Conservation (phyloP, 78 protist genomes). For the slime mould (Dictyostelium discoideum) region DNA sequence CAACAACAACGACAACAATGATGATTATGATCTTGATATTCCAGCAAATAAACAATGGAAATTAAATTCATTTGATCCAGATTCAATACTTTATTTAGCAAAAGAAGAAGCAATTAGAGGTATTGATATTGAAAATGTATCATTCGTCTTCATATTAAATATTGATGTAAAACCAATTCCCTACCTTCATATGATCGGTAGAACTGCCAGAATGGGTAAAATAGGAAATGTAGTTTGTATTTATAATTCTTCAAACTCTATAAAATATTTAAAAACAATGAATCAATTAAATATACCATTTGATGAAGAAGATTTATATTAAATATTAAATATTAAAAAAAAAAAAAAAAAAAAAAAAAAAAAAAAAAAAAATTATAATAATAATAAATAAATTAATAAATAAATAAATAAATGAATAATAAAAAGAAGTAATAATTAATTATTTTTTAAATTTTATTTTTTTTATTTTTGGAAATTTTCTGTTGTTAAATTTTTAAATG, state of each 20-base stretch:
- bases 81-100: conserved; percentile 19
- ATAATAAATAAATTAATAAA: too few species aligned
- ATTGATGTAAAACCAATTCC: background rate
- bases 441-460: too few species aligned
- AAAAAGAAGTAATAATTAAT: too few species aligned
- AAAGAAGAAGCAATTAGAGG: conserved; percentile 66
- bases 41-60: background rate
- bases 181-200: conserved; percentile 62
- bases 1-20: background rate
- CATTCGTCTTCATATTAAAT: conserved; percentile 56
- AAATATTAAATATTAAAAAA: background rate
- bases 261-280: conserved; percentile 30
- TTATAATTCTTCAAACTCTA: conserved; percentile 9
- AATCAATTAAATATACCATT: conserved; percentile 41
- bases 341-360: background rate
- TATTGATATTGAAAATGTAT: conserved; percentile 30
- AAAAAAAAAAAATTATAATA: background rate
- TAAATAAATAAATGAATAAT: too few species aligned
- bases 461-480: background rate
- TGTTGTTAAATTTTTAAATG: background rate
- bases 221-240: conserved; percentile 26
- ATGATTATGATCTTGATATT: background rate
- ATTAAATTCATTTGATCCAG: background rate
- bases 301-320: conserved; percentile 32
- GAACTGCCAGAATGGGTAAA: conserved; percentile 56